Base-by-base conservation (phyloP, 208 protist genomes). In the Trypanosoma caninum region DNA sequence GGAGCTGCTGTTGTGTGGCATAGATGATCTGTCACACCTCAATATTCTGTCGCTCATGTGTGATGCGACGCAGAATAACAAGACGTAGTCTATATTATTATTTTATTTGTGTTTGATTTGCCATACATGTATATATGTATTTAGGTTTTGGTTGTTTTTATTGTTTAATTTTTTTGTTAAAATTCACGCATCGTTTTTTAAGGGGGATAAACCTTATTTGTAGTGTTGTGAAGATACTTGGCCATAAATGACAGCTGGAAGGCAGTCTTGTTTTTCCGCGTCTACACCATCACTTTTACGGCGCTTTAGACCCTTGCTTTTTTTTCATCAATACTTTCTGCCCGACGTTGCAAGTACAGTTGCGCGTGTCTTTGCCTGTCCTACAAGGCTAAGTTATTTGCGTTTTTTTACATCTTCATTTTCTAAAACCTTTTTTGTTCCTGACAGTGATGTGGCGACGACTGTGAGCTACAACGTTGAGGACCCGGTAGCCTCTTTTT, bases 31-130 rank as follows among this genome's bases (percentile, higher is more conserved):
- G 22, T 55, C 53, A n/a, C 76, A 84, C 54, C 59, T 92, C 31
- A 69, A 72, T 35, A 71, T 87, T 46, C 70, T 92, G 5, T 81
- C 82, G 13, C 79, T 76, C 42, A 76, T 92, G 72, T 66, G 56
- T 27, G 72, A 69, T 47, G 60, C 54, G n/a, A 55, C 30, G 22
- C 31, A 62, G 44, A 53, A 41, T 6, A 33, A 34, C 13, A 45
- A 11, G 20, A 25, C 2, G 42, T 25, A 47, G n/a, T 28, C 14
- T 11, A 44, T 44, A 18, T n/a, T 44, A 44, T 44, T 23, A 23
- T 23, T 44, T 23, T 44, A 44, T 44, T 23, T 44, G 22, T 44
- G 10, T 44, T 5, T 44, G 22, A 23, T 23, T 44, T 5, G 16
- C 16, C 40, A 13, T 44, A 44, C 6, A 44, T 13, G 10, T 3